A percentile compares a stretch with the other conserved stretches of the same genome.
These are phyloP conservation scores for Lentinula boryana DNA, from an alignment of 768 basidiomycete species.

Conservation along the genomic window DNA sequence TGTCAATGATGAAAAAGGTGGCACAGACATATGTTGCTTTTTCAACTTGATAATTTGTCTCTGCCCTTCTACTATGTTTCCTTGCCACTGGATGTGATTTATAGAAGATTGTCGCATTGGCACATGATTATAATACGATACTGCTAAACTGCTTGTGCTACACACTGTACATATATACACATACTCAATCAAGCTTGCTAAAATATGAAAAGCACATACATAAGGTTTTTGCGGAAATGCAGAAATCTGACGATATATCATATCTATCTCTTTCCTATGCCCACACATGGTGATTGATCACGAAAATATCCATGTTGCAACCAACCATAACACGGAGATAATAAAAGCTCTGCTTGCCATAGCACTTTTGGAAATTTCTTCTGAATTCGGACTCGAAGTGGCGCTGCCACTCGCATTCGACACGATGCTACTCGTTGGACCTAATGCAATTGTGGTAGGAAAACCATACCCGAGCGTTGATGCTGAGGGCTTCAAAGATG, in stretches of 20 bases:
- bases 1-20: slow-evolving; percentile 45
- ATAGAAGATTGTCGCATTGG: neutral
- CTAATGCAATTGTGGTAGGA: neutral
- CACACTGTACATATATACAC: neutral
- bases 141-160: neutral
- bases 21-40: slow-evolving; percentile 5
- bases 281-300: neutral
- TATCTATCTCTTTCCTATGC: too few species aligned
- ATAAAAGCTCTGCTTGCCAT: neutral
- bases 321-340: neutral
- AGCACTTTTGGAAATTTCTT: neutral
- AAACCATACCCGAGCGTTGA: neutral
- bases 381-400: neutral
- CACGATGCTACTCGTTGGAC: neutral
- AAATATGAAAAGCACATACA: neutral
- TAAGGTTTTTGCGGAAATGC: too few species aligned
- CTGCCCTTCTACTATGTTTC: neutral
- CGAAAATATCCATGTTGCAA: neutral
- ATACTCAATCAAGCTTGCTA: neutral
- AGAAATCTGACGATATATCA: too few species aligned
- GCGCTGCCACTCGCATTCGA: neutral
- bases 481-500: neutral
- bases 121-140: too few species aligned
- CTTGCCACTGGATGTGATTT: neutral
- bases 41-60: neutral